These are phyloP conservation scores for Rosa chinensis DNA, from an alignment of 306 rosid species.

Conservation along the genomic window DNA sequence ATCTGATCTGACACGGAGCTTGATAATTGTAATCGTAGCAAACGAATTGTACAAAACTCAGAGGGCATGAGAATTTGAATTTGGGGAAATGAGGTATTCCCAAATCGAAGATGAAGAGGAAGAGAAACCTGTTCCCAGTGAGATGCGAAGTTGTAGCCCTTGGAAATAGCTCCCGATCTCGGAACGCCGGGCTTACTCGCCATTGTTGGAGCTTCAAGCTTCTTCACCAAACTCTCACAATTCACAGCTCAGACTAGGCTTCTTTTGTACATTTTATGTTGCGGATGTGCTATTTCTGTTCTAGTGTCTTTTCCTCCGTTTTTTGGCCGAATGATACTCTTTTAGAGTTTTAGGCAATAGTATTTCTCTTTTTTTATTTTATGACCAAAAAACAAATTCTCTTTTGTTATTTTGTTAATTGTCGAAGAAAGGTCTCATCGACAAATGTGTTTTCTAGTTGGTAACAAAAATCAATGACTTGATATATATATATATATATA, in stretches of 20 bases:
- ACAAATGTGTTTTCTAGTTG: too few relatives aligned
- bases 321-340: too few relatives aligned
- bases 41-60: neutral
- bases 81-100: neutral
- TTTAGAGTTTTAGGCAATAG: too few relatives aligned
- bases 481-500: too few relatives aligned
- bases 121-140: constrained; percentile 80
- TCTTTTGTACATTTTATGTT: too few relatives aligned
- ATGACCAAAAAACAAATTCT: too few relatives aligned
- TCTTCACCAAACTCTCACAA: neutral
- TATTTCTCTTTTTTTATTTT: too few relatives aligned
- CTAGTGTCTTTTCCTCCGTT: too few relatives aligned
- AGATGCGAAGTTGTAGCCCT: constrained; percentile 87
- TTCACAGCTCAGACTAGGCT: neutral
- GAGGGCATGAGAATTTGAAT: neutral
- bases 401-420: too few relatives aligned
- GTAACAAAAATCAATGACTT: too few relatives aligned
- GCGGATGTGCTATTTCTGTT: too few relatives aligned
- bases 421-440: too few relatives aligned
- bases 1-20: constrained; percentile 12
- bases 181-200: constrained; percentile 46
- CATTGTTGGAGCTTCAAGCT: constrained; percentile 18
- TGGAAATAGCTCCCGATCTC: constrained; percentile 81
- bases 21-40: neutral
- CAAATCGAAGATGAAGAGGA: neutral